Conservation (phyloP, 2,329 filamentous ascomycete genomes). For the Stagonosporopsis chrysanthemi region DNA sequence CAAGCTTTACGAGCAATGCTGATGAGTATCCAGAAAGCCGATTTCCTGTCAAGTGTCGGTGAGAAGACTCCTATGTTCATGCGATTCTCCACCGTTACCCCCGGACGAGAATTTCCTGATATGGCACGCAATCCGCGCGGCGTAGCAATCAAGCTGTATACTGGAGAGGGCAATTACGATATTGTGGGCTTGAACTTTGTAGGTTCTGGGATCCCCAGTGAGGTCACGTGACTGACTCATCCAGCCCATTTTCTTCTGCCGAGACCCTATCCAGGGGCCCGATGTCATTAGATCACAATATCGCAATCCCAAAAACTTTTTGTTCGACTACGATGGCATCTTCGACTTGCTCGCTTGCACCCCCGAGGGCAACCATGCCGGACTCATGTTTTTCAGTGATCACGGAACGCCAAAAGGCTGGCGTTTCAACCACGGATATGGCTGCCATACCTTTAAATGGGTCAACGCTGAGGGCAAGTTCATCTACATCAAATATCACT, state of each 20-base stretch:
- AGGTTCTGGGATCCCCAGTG: neutral
- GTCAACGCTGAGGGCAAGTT: conserved; percentile 58
- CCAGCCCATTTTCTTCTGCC: conserved; percentile 58
- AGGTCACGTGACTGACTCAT: neutral
- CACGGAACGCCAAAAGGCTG: conserved; percentile 59
- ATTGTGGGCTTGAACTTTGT: conserved; percentile 58
- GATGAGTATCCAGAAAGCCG: conserved; percentile 42
- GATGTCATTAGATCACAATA: conserved; percentile 59
- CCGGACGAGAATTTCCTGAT: conserved; percentile 55
- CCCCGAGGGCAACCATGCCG: conserved; percentile 58
- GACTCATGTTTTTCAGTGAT: conserved; percentile 60
- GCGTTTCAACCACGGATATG: conserved; percentile 52
- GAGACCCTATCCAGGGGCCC: conserved; percentile 57
- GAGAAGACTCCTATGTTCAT: conserved; percentile 55
- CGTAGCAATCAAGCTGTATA: conserved; percentile 61
- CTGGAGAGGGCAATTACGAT: conserved; percentile 59
- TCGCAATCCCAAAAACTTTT: conserved; percentile 58
- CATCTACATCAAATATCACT: conserved; percentile 62
- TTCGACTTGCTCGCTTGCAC: conserved; percentile 60
- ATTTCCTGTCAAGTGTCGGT: conserved; percentile 52
- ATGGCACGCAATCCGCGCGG: conserved; percentile 57
- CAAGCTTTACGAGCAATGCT: neutral
- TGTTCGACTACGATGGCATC: conserved; percentile 58
- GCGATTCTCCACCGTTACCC: conserved; percentile 56
- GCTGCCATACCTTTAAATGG: conserved; percentile 59